Evolutionary conservation across 306 rosid genomes (phyloP), one percentile per base, ranked within the genome.

Genomic region (Cyamopsis tetragonoloba): DNA sequence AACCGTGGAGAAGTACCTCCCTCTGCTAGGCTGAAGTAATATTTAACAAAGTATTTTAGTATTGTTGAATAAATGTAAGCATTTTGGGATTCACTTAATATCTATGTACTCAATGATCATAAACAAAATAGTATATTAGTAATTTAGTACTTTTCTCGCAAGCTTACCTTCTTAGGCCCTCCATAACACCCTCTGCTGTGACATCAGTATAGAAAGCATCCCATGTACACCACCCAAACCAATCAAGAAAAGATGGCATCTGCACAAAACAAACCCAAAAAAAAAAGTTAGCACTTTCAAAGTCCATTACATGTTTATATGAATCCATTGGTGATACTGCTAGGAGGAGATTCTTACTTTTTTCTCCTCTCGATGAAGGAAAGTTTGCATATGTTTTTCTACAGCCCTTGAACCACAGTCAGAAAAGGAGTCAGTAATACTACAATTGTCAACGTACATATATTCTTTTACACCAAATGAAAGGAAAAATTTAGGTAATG

Each of bases 161-260:
- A 35, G 15, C n/a, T 79, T 75, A 93, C 97, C 98, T 93, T 80
- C 74, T 70, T 42, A 95, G 95, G 39, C 99, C 99, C 56, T 85
- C 83, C 6, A 82, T 89, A 72, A 95, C 92, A 17, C 97, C 96
- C 85, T 90, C 97, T 28, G 97, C 91, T 2, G 97, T 95, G 80
- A 95, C 97, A 73, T 90, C 96, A 6, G 95, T 90, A 77, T 95
- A 95, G 80, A 88, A 95, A 68, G 99, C 97, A 79, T 95, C 99
- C 99, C 99, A 95, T 49, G 99, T 95, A 71, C 99, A 95, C 99
- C 97, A 95, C 47, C 99, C 99, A 83, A 95, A 95, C 95, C 95
- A 88, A 49, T 95, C 89, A 31, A 95, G 77, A 71, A 90, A 82
- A 47, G 96, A 83, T 54, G 99, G 99, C 69, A 88, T 73, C 97